These are phyloP conservation scores for Penicillium fimorum DNA, from an alignment of 495 filamentous ascomycete genomes.

Conservation along the genomic window DNA sequence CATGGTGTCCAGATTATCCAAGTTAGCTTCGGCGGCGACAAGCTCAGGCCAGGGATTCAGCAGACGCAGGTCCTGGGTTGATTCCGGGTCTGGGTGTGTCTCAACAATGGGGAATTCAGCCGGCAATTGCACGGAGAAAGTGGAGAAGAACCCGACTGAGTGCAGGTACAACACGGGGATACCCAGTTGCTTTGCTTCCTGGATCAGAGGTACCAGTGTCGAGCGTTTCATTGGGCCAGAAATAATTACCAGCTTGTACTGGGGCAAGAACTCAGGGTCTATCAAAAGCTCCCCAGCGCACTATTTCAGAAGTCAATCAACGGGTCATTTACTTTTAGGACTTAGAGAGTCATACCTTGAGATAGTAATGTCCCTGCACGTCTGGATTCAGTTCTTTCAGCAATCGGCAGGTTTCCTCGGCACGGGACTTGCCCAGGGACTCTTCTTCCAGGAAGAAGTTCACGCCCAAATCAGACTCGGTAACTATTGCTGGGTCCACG, in stretches of 20 bases:
- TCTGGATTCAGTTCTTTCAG: slow-evolving; percentile 95
- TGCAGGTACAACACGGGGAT: slow-evolving; percentile 81
- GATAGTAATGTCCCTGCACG: slow-evolving; percentile 64
- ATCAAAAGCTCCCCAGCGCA: slow-evolving; percentile 38
- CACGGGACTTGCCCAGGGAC: slow-evolving; percentile 75
- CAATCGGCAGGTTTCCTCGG: slow-evolving; percentile 70
- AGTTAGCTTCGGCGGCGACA: slow-evolving; percentile 55
- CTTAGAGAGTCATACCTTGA: slow-evolving; percentile 35
- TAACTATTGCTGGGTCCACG: slow-evolving; percentile 73
- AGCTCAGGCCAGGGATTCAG: slow-evolving; percentile 88
- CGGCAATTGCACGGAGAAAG: slow-evolving; percentile 74
- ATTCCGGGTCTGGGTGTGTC: slow-evolving; percentile 87
- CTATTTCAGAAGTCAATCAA: slow-evolving; percentile 26
- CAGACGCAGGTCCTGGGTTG: slow-evolving; percentile 82
- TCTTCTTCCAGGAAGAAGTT: slow-evolving; percentile 93
- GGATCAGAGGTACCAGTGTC: slow-evolving; percentile 55
- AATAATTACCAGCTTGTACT: slow-evolving; percentile 73
- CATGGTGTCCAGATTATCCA: slow-evolving; percentile 64
- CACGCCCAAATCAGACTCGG: slow-evolving; percentile 81
- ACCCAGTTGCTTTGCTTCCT: slow-evolving; percentile 56
- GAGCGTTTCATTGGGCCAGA: slow-evolving; percentile 64
- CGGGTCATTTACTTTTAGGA: background rate
- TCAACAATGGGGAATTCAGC: slow-evolving; percentile 89
- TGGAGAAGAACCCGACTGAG: slow-evolving; percentile 84
- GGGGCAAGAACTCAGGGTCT: slow-evolving; percentile 47